Conservation (phyloP, 352 stramenopile genomes). For the Globisporangium megalacanthum region DNA sequence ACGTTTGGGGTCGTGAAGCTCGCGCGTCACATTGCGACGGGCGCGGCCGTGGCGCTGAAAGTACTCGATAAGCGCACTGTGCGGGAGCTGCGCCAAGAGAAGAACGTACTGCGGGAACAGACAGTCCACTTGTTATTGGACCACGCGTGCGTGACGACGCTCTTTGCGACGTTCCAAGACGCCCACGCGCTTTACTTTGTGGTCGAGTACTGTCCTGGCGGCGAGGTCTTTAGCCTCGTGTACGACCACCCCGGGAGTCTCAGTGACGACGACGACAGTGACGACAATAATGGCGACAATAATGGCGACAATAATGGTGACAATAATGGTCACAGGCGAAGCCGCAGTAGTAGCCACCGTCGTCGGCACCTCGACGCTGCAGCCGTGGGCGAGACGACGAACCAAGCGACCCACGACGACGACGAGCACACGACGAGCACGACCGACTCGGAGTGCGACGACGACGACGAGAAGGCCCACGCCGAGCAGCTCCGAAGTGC, state of each 20-base stretch:
- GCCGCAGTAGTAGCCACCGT: not conserved
- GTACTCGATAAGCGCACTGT: constrained; percentile 36
- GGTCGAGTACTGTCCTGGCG: constrained; percentile 45
- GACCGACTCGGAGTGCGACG: constrained; percentile 40
- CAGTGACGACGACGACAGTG: constrained; percentile 32
- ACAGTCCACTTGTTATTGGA: constrained; percentile 49
- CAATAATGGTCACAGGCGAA: constrained; percentile 8
- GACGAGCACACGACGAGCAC: constrained; percentile 18
- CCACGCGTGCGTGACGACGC: constrained; percentile 51
- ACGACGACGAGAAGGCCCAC: constrained; percentile 18
- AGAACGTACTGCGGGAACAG: constrained; percentile 65
- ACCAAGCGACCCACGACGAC: constrained; percentile 11
- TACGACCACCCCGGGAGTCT: constrained; percentile 35
- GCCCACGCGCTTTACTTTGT: constrained; percentile 67
- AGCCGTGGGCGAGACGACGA: not conserved
- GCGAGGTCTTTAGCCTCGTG: constrained; percentile 75
- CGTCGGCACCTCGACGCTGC: not conserved
- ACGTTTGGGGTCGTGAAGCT: constrained; percentile 71
- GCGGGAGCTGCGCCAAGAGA: constrained; percentile 55
- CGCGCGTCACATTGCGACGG: constrained; percentile 48
- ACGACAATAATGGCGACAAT: constrained; percentile 9
- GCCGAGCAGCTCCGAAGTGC: not conserved
- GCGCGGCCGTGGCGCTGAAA: constrained; percentile 57
- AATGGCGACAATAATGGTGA: constrained; percentile 31
- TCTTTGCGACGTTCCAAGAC: constrained; percentile 77